Conservation (phyloP, 306 rosid species). For the Quercus glauca region DNA sequence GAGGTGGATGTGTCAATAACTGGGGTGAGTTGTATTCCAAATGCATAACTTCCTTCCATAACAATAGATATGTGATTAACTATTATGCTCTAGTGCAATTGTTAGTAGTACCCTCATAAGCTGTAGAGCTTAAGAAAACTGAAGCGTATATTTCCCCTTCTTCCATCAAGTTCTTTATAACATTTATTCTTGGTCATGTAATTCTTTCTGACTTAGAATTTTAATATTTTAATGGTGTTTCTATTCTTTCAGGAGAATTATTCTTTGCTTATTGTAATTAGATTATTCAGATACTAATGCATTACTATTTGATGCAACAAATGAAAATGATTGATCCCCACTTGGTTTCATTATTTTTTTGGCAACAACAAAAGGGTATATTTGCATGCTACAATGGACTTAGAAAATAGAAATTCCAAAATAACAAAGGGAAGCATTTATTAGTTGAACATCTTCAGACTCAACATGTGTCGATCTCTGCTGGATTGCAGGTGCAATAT, state of each 20-base stretch:
- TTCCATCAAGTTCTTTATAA: constrained; percentile 6
- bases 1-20: no score
- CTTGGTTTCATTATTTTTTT: constrained; percentile 75
- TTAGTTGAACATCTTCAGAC: constrained; percentile 76
- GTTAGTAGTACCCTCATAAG: background rate
- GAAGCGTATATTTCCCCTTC: constrained; percentile 1
- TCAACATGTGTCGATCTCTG: constrained; percentile 21
- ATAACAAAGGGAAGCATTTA: constrained; percentile 56
- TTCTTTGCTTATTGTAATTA: constrained; percentile 15
- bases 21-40: background rate
- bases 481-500: no score
- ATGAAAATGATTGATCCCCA: constrained; percentile 89
- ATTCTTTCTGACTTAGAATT: background rate
- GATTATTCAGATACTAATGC: background rate
- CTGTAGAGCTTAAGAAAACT: constrained; percentile 1
- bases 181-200: background rate
- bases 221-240: background rate
- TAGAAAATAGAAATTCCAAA: constrained; percentile 70
- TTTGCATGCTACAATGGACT: constrained; percentile 66
- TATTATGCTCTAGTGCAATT: background rate
- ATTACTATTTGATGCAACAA: constrained; percentile 60
- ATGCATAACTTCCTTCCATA: constrained; percentile 13
- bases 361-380: constrained; percentile 71
- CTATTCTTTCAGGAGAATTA: constrained; percentile 14
- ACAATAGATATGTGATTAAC: background rate